Percentiles rank a stretch among this genome's conserved stretches.
phyloP scores from a whole-genome alignment of 2,329 filamentous ascomycete species.

The Whalleya microplaca region DNA sequence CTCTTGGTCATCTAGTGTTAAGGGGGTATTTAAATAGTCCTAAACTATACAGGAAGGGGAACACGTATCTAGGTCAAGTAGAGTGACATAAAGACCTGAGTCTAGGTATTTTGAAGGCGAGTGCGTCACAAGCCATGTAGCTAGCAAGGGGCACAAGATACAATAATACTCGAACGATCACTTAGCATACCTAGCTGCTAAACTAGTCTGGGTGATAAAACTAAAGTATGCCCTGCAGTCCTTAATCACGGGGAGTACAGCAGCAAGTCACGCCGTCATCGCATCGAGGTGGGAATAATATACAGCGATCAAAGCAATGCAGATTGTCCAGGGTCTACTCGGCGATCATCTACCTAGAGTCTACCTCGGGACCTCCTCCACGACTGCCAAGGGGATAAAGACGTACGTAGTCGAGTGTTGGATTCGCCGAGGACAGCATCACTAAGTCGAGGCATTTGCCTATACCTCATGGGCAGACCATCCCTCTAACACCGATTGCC shows the following conservation, averaged over 20 bases:
- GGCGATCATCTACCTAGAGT: slow-evolving; percentile 11
- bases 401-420: slow-evolving; percentile 1
- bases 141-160: too few relatives aligned
- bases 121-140: too few relatives aligned
- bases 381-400: slow-evolving; percentile 5
- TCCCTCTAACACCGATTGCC: slow-evolving; percentile 3
- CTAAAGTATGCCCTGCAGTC: not conserved
- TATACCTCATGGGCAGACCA: not conserved
- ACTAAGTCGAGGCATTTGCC: not conserved
- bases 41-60: too few relatives aligned
- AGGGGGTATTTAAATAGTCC: too few relatives aligned
- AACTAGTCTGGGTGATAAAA: not conserved
- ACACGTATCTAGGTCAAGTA: too few relatives aligned
- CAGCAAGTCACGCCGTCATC: not conserved
- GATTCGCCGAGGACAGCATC: slow-evolving; percentile 3
- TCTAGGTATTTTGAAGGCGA: too few relatives aligned
- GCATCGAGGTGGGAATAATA: not conserved
- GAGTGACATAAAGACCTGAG: too few relatives aligned
- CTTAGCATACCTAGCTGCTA: too few relatives aligned
- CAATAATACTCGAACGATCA: too few relatives aligned
- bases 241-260: not conserved
- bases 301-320: slow-evolving; percentile 16
- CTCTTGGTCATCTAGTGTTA: too few relatives aligned
- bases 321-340: slow-evolving; percentile 13
- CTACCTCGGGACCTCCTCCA: slow-evolving; percentile 1